A percentile compares a stretch with the other conserved stretches of the same genome.
Evolutionary conservation across 345 rosid species (phyloP).

Genomic region (Salix udensis): DNA sequence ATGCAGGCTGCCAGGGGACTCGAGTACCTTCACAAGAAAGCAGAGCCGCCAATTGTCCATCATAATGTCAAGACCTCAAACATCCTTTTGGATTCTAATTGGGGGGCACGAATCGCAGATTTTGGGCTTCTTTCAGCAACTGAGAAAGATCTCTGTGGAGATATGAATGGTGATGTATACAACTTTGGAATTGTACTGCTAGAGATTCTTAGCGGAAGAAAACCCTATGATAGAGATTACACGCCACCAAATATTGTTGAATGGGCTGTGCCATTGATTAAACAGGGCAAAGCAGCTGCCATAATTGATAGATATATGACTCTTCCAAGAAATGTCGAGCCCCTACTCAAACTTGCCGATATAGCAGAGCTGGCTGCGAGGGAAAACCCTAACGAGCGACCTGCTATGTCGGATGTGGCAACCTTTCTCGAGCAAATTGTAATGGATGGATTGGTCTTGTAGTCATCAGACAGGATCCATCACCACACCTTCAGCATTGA

Average conservation of each 20-base stretch:
- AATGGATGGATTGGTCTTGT: constrained; percentile 61
- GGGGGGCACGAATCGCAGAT: constrained; percentile 85
- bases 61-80: constrained; percentile 69
- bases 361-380: constrained; percentile 65
- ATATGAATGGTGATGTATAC: constrained; percentile 56
- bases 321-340: constrained; percentile 80
- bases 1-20: constrained; percentile 82
- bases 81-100: constrained; percentile 75
- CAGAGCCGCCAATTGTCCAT: constrained; percentile 58
- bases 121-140: constrained; percentile 65
- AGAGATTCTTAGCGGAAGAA: constrained; percentile 87
- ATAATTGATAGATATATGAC: constrained; percentile 54
- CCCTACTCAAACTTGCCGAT: constrained; percentile 75
- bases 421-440: constrained; percentile 60
- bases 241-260: constrained; percentile 57
- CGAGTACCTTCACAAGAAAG: constrained; percentile 77
- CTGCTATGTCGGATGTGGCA: constrained; percentile 57
- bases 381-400: constrained; percentile 66
- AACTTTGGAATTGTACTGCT: constrained; percentile 65
- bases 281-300: constrained; percentile 60
- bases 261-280: constrained; percentile 70
- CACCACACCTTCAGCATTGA: constrained; percentile 9
- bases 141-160: constrained; percentile 48
- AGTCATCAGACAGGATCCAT: constrained; percentile 17
- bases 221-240: constrained; percentile 62